Evolutionary conservation across 2,329 filamentous ascomycete genomes (phyloP).

Genomic region (Aureobasidium lini): DNA sequence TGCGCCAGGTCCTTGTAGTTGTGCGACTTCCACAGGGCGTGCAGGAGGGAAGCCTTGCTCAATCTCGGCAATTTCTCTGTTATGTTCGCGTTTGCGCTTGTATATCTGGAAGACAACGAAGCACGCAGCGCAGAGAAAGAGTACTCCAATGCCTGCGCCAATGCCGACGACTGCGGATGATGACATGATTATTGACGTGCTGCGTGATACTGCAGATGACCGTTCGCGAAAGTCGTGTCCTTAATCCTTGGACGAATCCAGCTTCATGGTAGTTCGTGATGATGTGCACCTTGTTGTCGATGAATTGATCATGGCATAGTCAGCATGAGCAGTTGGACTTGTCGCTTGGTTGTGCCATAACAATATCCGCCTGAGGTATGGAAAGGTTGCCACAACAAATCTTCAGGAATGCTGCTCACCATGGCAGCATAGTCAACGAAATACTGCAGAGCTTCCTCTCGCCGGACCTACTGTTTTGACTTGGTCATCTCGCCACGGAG

Average conservation of each 20-base stretch:
- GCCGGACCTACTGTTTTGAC: neutral
- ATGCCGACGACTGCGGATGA: conserved; percentile 17
- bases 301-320: neutral
- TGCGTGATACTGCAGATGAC: neutral
- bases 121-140: conserved; percentile 21
- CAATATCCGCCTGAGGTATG: conserved; percentile 3
- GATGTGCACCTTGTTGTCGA: neutral
- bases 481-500: neutral
- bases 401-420: conserved; percentile 12
- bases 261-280: neutral
- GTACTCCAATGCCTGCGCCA: conserved; percentile 23
- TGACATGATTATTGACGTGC: neutral
- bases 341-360: neutral
- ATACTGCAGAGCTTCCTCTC: neutral
- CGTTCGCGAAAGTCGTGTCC: neutral
- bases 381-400: conserved; percentile 15
- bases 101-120: conserved; percentile 21
- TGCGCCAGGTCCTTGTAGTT: conserved; percentile 14
- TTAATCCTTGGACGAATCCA: neutral
- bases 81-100: conserved; percentile 21
- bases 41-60: conserved; percentile 18
- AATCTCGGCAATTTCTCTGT: conserved; percentile 21
- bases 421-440: neutral
- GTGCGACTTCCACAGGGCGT: neutral
- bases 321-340: neutral